Base-by-base conservation (phyloP, 495 filamentous ascomycete genomes). In the Daldinia bambusicola region DNA sequence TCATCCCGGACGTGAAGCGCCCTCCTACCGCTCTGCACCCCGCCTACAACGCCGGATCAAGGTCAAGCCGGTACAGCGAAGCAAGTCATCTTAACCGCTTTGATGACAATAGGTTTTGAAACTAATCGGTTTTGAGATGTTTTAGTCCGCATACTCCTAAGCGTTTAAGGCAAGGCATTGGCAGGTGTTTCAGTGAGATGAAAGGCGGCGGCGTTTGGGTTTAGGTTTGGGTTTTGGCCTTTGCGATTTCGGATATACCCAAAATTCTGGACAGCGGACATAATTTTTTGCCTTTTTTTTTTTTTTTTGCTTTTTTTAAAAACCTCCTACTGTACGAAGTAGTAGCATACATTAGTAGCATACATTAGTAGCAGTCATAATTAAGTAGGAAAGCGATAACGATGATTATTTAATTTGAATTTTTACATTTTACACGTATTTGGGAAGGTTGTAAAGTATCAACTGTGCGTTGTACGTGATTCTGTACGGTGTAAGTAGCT, bases 1-100 rank as follows among this genome's bases (percentile, higher is more conserved):
- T 87, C 66, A 71, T 80, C 13, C 84, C 84, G 10, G 77, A 78
- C 5, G 56, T 86, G 22, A 81, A 84, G 75, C 81, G 85, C 8
- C 85, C 85, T 3, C 78, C 82, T 9, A 84, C 84, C 55, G 83
- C 83, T 6, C 61, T 85, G 53, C 85, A 88, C 69, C 85, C 85
- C 20, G 78, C 78, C 6, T 79, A 76, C 52, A 78, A 74, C 31
- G 61, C 58, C 13, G 74, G 76, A 41, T 71, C 67, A n/a, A 38
- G 70, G 63, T 63, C 70, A 4, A 79, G 73, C 59, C 74, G 73
- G 26, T 87, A 87, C 68, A 84, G 82, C 70, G 82, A 76, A 56
- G 84, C 83, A n/a, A 83, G 75, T 57, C 73, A 76, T 38, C 53
- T 77, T 10, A 64, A 75, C 31, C 70, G 75, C 9, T 77, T 77